Conservation (phyloP, 1,139 yeast species). For the Neolecta irregularis region DNA sequence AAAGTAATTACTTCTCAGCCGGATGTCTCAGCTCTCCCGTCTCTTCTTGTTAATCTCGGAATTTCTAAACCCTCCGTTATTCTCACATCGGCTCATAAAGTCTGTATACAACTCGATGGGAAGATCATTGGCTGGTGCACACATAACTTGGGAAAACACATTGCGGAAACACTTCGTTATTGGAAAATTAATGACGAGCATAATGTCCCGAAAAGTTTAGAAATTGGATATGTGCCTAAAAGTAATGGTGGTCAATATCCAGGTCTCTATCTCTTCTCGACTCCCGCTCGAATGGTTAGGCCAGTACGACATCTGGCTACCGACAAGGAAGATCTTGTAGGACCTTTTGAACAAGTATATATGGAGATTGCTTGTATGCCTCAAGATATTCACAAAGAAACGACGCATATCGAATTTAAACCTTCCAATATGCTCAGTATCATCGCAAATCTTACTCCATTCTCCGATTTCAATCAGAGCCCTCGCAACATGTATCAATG, state of each 20-base stretch:
- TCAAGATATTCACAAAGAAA: slow-evolving; percentile 51
- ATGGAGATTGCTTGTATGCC: slow-evolving; percentile 94
- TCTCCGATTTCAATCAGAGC: slow-evolving; percentile 94
- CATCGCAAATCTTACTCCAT: slow-evolving; percentile 90
- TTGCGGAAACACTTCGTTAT: slow-evolving; percentile 78
- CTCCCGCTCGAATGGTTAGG: slow-evolving; percentile 88
- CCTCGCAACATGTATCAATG: slow-evolving; percentile 99
- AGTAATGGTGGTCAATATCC: slow-evolving; percentile 94
- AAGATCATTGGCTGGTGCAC: slow-evolving; percentile 86
- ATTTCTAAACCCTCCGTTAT: slow-evolving; percentile 32
- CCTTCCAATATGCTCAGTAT: slow-evolving; percentile 92
- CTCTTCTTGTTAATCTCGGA: slow-evolving; percentile 57
- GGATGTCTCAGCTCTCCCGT: slow-evolving; percentile 60
- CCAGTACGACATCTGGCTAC: slow-evolving; percentile 85
- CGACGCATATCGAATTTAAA: slow-evolving; percentile 83
- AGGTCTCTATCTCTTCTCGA: slow-evolving; percentile 80
- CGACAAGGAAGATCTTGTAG: slow-evolving; percentile 69
- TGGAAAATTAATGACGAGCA: slow-evolving; percentile 70
- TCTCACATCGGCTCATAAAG: slow-evolving; percentile 57
- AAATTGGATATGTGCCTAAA: slow-evolving; percentile 91
- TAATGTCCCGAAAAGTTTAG: slow-evolving; percentile 69
- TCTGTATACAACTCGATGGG: slow-evolving; percentile 91
- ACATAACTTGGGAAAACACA: slow-evolving; percentile 70
- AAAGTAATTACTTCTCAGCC: slow-evolving; percentile 60
- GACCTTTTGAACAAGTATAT: slow-evolving; percentile 96